Base-by-base conservation (phyloP, 108 stramenopile species). In the Nannochloropsis salina region DNA sequence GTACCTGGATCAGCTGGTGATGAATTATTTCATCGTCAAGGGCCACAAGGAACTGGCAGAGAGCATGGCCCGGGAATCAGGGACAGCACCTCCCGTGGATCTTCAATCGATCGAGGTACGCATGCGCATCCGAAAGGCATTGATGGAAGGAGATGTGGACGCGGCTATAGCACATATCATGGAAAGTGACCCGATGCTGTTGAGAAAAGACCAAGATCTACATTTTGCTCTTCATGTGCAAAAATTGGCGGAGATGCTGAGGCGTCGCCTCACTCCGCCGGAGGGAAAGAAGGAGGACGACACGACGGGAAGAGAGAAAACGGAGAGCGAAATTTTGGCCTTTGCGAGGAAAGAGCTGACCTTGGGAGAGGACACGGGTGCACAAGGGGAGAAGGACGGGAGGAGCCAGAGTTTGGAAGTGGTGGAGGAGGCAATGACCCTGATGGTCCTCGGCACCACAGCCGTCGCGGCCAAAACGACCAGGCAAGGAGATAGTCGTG, bases 1-100 rank as follows among this genome's bases (percentile, higher is more conserved):
- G 4, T 74, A 74, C 8, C 15, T 74, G 61, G 61, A 74, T 74
- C 61, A 74, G 61, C 6, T 74, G 4, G 8, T 74, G 20, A 74
- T 74, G 61, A 74, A 74, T n/a, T 74, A 74, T n/a, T n/a, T 74
- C 61, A n/a, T 74, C 4, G n/a, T 74, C 61, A 74, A 74, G 61
- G 61, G 61, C n/a, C 6, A 74, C 61, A 74, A 74, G 61, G 20
- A 74, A n/a, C 20, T 74, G 61, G 61, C 61, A 15, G 61, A 74
- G 61, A n/a, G 61, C 61, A n/a, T 74, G 61, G 3, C 61, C 61
- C 4, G 61, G 61, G 61, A 74, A n/a, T 74, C 61, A 74, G 61
- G 61, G 61, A n/a, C 61, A 74, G 61, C n/a, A n/a, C 61, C 61
- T 4, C 61, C 61, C 61, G 61, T 74, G 61, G 61, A 74, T n/a